phyloP scores from a whole-genome alignment of 306 rosid species.

The Cicer yamashitae region DNA sequence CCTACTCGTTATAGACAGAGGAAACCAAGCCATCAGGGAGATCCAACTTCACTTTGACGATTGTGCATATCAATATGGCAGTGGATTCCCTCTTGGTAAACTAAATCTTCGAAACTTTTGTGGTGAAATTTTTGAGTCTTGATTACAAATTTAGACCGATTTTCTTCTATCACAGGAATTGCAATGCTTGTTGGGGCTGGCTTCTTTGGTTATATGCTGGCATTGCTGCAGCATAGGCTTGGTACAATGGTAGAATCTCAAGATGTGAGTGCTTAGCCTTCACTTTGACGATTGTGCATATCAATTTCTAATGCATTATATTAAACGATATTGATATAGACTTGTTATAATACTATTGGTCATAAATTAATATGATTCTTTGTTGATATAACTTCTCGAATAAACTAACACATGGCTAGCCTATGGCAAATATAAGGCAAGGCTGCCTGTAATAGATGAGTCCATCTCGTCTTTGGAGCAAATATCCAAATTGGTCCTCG shows the following conservation, averaged over 20 bases:
- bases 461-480: background rate
- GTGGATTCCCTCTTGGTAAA: slow-evolving; percentile 88
- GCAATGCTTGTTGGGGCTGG: slow-evolving; percentile 84
- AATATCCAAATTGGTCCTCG: too few species aligned
- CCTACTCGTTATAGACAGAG: slow-evolving; percentile 80
- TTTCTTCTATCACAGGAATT: slow-evolving; percentile 60
- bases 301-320: slow-evolving; percentile 25
- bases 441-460: background rate
- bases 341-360: slow-evolving; percentile 2
- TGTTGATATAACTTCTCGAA: background rate
- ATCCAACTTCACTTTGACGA: slow-evolving; percentile 91
- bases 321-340: slow-evolving; percentile 1
- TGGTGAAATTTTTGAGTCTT: slow-evolving; percentile 23
- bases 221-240: slow-evolving; percentile 81
- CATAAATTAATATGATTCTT: slow-evolving; percentile 25
- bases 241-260: slow-evolving; percentile 68
- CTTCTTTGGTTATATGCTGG: slow-evolving; percentile 91
- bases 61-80: slow-evolving; percentile 90
- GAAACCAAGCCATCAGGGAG: slow-evolving; percentile 87
- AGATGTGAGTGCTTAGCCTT: slow-evolving; percentile 61
- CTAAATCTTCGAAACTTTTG: slow-evolving; percentile 16
- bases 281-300: background rate
- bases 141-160: slow-evolving; percentile 36
- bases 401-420: background rate
- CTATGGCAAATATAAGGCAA: background rate